A percentile compares a stretch with the other conserved stretches of the same genome.
Evolutionary conservation across 257 asterid species (phyloP).

Genomic region (Lithospermum erythrorhizon): DNA sequence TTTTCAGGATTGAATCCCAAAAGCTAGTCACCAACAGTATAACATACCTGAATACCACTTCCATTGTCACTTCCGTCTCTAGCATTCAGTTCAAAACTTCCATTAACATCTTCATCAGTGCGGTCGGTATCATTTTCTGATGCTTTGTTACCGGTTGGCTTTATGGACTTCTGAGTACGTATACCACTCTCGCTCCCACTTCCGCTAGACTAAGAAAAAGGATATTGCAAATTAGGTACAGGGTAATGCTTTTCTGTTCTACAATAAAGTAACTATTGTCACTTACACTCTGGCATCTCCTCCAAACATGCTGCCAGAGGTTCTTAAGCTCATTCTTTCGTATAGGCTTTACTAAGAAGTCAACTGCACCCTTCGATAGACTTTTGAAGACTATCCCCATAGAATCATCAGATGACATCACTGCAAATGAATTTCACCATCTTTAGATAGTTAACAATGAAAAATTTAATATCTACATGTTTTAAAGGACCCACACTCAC

Average conservation of each 20-base stretch:
- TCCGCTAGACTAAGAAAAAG: constrained; percentile 31
- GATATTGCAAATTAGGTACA: neutral
- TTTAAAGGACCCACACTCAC: constrained; percentile 18
- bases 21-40: too few species aligned
- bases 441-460: neutral
- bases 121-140: constrained; percentile 21
- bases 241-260: neutral
- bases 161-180: constrained; percentile 27
- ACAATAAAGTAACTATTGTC: neutral
- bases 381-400: constrained; percentile 21
- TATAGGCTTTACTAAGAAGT: constrained; percentile 26
- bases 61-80: constrained; percentile 40
- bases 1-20: too few species aligned
- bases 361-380: constrained; percentile 23
- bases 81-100: constrained; percentile 25
- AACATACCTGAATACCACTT: constrained; percentile 40
- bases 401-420: constrained; percentile 28
- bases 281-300: constrained; percentile 26
- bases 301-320: constrained; percentile 38
- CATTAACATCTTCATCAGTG: constrained; percentile 29
- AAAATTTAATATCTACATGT: too few species aligned
- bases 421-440: constrained; percentile 20
- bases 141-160: constrained; percentile 24
- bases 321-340: constrained; percentile 13
- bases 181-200: constrained; percentile 45